Conservation (phyloP, 2,329 filamentous ascomycete species). For the Aspergillus fumigatiaffinis region DNA sequence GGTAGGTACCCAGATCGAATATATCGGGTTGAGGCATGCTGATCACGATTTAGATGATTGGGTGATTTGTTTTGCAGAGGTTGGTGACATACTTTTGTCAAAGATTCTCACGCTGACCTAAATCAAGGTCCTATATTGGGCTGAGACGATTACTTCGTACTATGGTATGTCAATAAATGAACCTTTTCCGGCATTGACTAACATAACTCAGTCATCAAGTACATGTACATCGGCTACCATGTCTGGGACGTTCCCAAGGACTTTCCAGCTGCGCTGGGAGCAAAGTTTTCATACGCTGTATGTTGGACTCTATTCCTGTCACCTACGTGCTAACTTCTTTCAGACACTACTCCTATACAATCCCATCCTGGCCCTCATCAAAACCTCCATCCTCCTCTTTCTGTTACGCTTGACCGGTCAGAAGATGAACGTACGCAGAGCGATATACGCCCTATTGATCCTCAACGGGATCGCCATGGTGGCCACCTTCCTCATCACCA, state of each 20-base stretch:
- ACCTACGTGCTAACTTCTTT: no score
- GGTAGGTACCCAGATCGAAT: conserved; percentile 5
- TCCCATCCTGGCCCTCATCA: no score
- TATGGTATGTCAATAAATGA: conserved; percentile 3
- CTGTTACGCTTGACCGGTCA: no score
- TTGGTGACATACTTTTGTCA: neutral
- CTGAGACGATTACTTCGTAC: conserved; percentile 14
- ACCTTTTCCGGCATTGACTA: neutral
- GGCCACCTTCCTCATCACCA: no score
- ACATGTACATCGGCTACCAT: neutral
- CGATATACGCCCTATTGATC: no score
- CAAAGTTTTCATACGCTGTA: conserved; percentile 15
- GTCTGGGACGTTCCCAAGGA: conserved; percentile 9
- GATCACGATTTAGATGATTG: conserved; percentile 5
- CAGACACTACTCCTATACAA: no score
- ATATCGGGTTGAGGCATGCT: neutral
- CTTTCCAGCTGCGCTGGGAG: neutral
- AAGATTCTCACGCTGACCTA: neutral
- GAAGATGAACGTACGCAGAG: no score
- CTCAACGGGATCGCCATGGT: no score
- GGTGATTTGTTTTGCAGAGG: conserved; percentile 7
- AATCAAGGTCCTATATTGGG: conserved; percentile 13
- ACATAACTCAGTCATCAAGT: conserved; percentile 3
- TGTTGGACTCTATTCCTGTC: no score
- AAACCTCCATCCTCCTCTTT: no score